Base-by-base conservation (phyloP, 345 rosid genomes). In the Isatis tinctoria region DNA sequence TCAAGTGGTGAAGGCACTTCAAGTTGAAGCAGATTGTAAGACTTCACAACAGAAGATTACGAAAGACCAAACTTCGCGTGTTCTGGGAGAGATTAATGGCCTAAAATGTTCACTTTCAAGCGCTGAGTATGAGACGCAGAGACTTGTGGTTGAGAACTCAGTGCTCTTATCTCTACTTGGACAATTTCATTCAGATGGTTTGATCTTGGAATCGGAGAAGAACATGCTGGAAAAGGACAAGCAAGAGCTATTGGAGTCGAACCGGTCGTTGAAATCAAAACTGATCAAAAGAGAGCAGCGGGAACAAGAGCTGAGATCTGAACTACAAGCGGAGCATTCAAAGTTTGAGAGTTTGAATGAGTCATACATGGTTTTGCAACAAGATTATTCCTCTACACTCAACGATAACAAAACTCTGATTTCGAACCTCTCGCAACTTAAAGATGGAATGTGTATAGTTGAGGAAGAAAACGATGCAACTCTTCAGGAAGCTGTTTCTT, bases 1-100 rank as follows among this genome's bases (percentile, higher is more conserved):
- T 78, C 85, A 79, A 74, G 83, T 92, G 47, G 84, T 88, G 70
- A 82, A 73, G 80, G 86, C 92, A 48, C 90, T 92, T 83, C 92
- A 86, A 68, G 80, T 80, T 74, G 83, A 82, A 75, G 81, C 84
- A n/a, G 82, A 69, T 47, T 74, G 53, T 33, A 78, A 75, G 60
- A 49, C 52, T 58, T 67, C 61, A 51, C 83, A 53, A 24, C 14
- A 69, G 44, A 83, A 76, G 72, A 74, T 77, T 60, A 73, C 78
- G 41, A 81, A 66, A 65, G 88, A 82, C 26, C 83, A 80, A 74
- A 58, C 74, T 44, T 82, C 86, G 4, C 78, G 22, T 72, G 83
- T 87, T 48, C 45, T 95, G 81, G 83, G 79, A 62, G 75, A 82
- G 68, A 81, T 95, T 10, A 78, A 81, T 75, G 75, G 79, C 43